Percentiles rank a stretch among this genome's conserved stretches.
These are phyloP conservation scores for Paraglomus occultum DNA, from an alignment of 192 early-diverging fungal species.

Conservation along the genomic window DNA sequence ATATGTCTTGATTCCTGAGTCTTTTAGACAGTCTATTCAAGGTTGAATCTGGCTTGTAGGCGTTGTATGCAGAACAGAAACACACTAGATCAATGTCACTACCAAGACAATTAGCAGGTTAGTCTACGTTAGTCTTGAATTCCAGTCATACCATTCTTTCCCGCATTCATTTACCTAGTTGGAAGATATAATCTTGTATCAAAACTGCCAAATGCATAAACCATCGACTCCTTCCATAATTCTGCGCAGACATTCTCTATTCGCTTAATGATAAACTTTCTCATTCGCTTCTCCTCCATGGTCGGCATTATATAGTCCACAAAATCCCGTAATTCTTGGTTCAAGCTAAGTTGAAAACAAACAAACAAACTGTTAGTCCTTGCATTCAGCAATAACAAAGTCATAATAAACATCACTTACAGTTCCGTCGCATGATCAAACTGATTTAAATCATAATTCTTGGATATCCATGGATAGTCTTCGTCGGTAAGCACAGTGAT, in stretches of 20 bases:
- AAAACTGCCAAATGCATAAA: constrained; percentile 86
- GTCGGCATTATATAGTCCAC: constrained; percentile 82
- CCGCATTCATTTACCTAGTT: constrained; percentile 70
- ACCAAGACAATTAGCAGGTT: neutral
- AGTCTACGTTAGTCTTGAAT: constrained; percentile 32
- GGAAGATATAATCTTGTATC: constrained; percentile 86
- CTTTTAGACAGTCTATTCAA: constrained; percentile 48
- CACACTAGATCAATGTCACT: constrained; percentile 48
- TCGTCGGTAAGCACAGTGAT: no score
- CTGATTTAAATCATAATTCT: no score
- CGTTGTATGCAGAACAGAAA: constrained; percentile 14
- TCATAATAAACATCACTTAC: no score
- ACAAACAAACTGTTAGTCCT: neutral
- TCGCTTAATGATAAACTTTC: constrained; percentile 65
- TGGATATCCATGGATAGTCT: no score
- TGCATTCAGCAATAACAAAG: no score
- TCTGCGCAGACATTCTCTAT: constrained; percentile 49
- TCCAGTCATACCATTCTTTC: constrained; percentile 25
- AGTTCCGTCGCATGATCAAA: no score
- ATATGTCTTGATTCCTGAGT: constrained; percentile 45
- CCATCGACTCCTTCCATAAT: constrained; percentile 42
- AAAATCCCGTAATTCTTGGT: constrained; percentile 74
- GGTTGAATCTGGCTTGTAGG: neutral
- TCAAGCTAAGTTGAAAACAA: constrained; percentile 27
- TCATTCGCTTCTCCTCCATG: constrained; percentile 72